A percentile compares a stretch with the other conserved stretches of the same genome.
These are phyloP conservation scores for Aspergillus jensenii DNA, from an alignment of 2,329 filamentous ascomycete species.

Conservation along the genomic window DNA sequence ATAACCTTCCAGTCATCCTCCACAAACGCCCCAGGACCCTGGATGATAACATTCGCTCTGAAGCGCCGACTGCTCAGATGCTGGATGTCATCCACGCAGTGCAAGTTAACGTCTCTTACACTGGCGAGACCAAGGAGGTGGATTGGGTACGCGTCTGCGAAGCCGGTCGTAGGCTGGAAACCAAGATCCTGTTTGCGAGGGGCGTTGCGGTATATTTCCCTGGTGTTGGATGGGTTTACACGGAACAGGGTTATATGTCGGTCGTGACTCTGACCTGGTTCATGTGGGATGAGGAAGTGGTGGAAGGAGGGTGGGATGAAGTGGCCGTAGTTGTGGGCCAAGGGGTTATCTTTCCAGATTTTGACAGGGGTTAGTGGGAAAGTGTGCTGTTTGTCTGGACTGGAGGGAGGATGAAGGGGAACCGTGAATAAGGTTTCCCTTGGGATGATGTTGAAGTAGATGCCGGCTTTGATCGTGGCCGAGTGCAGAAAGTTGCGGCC, in stretches of 20 bases:
- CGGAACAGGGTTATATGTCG: slow-evolving; percentile 57
- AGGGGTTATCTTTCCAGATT: slow-evolving; percentile 57
- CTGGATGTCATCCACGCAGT: slow-evolving; percentile 40
- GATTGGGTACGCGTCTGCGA: slow-evolving; percentile 60
- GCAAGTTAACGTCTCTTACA: slow-evolving; percentile 50
- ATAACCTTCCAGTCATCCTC: slow-evolving; percentile 61
- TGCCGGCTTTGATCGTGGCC: slow-evolving; percentile 23
- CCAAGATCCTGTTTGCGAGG: slow-evolving; percentile 52
- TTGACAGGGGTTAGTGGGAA: slow-evolving; percentile 48
- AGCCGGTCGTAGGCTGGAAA: slow-evolving; percentile 55
- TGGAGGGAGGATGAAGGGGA: slow-evolving; percentile 49
- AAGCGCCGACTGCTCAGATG: slow-evolving; percentile 55
- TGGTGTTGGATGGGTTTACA: slow-evolving; percentile 43
- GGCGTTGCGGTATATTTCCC: slow-evolving; percentile 56
- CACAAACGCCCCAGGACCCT: slow-evolving; percentile 52
- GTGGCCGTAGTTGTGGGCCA: slow-evolving; percentile 38
- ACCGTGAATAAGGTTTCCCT: slow-evolving; percentile 50
- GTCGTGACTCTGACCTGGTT: slow-evolving; percentile 13
- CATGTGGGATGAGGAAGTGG: slow-evolving; percentile 42
- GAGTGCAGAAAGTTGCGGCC: slow-evolving; percentile 10
- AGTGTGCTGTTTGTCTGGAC: slow-evolving; percentile 31
- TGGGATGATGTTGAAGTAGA: slow-evolving; percentile 30
- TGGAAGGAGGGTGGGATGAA: slow-evolving; percentile 51
- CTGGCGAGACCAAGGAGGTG: slow-evolving; percentile 57
- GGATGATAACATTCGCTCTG: slow-evolving; percentile 58